Evolutionary conservation across 1,139 yeast genomes (phyloP).

Genomic region (Pichia sp.): DNA sequence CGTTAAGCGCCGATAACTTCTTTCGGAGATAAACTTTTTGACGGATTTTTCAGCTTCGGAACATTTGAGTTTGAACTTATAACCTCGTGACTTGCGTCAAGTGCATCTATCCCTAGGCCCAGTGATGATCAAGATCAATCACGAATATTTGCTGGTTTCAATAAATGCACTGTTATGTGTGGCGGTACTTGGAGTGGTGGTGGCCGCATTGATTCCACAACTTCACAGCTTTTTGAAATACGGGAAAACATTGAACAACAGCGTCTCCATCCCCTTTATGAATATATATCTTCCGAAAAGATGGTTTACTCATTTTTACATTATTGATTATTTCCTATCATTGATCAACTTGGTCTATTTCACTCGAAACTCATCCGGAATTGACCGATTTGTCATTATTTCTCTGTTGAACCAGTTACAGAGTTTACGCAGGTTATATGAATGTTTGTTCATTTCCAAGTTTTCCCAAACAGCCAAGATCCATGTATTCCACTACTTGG

Average conservation of each 20-base stretch:
- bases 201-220: slow-evolving; percentile 12
- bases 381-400: background rate
- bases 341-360: background rate
- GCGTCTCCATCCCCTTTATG: slow-evolving; percentile 4
- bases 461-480: slow-evolving; percentile 47
- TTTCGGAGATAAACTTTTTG: too few relatives aligned
- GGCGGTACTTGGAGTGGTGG: slow-evolving; percentile 13
- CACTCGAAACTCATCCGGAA: background rate
- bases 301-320: slow-evolving; percentile 42
- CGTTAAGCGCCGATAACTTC: too few relatives aligned
- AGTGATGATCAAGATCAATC: too few relatives aligned
- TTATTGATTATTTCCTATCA: slow-evolving; percentile 23
- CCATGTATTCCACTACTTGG: slow-evolving; percentile 68
- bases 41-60: too few relatives aligned
- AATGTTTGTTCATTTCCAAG: slow-evolving; percentile 45
- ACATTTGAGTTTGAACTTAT: too few relatives aligned
- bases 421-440: slow-evolving; percentile 54
- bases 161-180: too few relatives aligned
- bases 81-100: too few relatives aligned
- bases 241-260: slow-evolving; percentile 21
- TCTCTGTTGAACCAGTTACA: slow-evolving; percentile 39
- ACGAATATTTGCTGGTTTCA: too few relatives aligned
- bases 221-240: slow-evolving; percentile 18
- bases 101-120: too few relatives aligned
- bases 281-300: slow-evolving; percentile 38